A percentile compares a stretch with the other conserved stretches of the same genome.
Evolutionary conservation across 345 rosid species (phyloP).

Genomic region (Theobroma cacao): DNA sequence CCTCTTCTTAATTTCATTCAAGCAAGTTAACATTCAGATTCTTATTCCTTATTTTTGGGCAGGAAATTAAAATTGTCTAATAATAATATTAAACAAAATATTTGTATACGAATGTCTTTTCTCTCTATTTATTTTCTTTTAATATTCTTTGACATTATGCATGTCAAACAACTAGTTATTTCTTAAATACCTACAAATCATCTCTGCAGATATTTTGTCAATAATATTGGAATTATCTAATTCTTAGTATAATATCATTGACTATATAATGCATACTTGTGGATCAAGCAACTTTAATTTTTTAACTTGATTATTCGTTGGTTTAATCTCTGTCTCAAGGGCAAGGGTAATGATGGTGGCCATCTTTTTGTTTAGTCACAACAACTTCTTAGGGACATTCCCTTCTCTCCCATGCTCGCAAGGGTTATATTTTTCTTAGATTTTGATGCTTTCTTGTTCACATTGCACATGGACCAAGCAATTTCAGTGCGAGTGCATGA

Average conservation of each 20-base stretch:
- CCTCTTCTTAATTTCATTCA: not conserved
- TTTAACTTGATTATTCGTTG: not conserved
- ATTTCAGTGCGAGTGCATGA: conserved; percentile 9
- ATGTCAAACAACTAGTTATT: not conserved
- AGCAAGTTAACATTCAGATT: not conserved
- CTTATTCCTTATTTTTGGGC: too few relatives aligned
- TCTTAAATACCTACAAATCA: not conserved
- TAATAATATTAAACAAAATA: too few relatives aligned
- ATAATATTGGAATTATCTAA: not conserved
- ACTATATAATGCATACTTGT: not conserved
- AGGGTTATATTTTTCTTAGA: not conserved
- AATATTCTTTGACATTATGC: not conserved
- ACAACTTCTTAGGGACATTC: conserved; percentile 11
- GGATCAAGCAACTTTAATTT: not conserved
- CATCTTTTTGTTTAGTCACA: conserved; percentile 3
- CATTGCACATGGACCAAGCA: conserved; percentile 25
- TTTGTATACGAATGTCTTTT: too few relatives aligned
- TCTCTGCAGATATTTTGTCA: not conserved
- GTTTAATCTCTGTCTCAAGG: conserved; percentile 14
- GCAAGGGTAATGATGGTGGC: conserved; percentile 13
- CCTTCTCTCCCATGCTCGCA: not conserved
- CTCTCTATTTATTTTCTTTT: not conserved
- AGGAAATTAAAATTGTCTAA: too few relatives aligned
- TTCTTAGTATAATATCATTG: not conserved
- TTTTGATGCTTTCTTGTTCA: conserved; percentile 12